These are phyloP conservation scores for Symbiodinium natans DNA, from an alignment of 73 alveolate species.

Conservation along the genomic window DNA sequence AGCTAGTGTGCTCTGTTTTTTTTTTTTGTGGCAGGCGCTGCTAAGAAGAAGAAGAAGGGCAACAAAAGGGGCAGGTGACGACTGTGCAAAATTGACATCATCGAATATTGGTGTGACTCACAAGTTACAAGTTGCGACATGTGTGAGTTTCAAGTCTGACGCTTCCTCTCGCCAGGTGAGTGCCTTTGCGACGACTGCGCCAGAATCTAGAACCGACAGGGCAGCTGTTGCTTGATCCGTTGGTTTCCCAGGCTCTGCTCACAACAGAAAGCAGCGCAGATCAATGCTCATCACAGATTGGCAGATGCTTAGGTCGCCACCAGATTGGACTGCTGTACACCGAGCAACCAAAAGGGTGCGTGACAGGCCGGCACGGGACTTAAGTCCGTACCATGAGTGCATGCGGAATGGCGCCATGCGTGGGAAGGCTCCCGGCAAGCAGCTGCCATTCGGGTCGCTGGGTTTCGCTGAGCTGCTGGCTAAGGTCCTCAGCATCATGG, in stretches of 20 bases:
- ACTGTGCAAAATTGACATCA: no score
- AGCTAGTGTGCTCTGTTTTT: no score
- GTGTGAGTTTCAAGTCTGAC: no score
- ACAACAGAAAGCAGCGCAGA: background rate
- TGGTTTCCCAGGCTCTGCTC: background rate
- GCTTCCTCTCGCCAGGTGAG: no score
- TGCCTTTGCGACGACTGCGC: slow-evolving; percentile 8
- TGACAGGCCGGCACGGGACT: background rate
- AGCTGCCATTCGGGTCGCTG: slow-evolving; percentile 16
- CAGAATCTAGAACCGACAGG: slow-evolving; percentile 14
- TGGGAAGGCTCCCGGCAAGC: background rate
- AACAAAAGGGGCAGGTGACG: no score
- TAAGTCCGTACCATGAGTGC: no score
- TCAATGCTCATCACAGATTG: background rate
- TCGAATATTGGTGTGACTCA: no score
- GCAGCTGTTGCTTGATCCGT: slow-evolving; percentile 52
- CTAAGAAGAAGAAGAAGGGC: no score
- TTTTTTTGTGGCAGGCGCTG: no score
- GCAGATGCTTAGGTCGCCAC: slow-evolving; percentile 35
- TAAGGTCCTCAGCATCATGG: background rate
- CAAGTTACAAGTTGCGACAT: no score
- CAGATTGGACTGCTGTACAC: slow-evolving; percentile 60
- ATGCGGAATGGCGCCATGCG: background rate
- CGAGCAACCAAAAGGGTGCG: slow-evolving; percentile 12
- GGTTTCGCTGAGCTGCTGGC: slow-evolving; percentile 65